Evolutionary conservation across 805 yeast genomes (phyloP).

Genomic region (Saturnispora quitensis): DNA sequence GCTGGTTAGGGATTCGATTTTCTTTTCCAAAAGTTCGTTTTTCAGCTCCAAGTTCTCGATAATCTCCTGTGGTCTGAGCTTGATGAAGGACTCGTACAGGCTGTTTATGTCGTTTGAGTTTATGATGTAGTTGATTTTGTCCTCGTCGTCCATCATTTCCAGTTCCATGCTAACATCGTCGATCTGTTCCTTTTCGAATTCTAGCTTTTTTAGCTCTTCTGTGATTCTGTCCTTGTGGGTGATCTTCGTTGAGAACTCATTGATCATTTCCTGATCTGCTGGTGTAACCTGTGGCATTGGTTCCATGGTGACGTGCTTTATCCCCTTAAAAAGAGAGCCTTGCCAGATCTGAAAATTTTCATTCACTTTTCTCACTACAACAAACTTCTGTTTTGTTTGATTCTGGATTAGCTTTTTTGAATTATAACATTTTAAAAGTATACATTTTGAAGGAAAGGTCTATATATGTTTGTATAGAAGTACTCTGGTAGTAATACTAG

Average conservation of each 20-base stretch:
- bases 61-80: slow-evolving; percentile 56
- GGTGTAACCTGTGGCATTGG: slow-evolving; percentile 57
- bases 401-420: background rate
- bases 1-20: slow-evolving; percentile 37
- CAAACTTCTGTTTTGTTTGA: too few species aligned
- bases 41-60: slow-evolving; percentile 60
- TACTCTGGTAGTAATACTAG: slow-evolving; percentile 6
- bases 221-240: slow-evolving; percentile 54
- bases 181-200: slow-evolving; percentile 73
- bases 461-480: slow-evolving; percentile 1
- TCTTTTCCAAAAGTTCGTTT: slow-evolving; percentile 40
- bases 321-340: background rate
- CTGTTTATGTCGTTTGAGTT: slow-evolving; percentile 41
- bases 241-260: slow-evolving; percentile 77
- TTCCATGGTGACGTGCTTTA: slow-evolving; percentile 19
- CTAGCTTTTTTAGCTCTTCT: slow-evolving; percentile 37
- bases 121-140: slow-evolving; percentile 60
- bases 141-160: slow-evolving; percentile 76
- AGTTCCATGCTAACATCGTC: slow-evolving; percentile 81
- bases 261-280: slow-evolving; percentile 86
- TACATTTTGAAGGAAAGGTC: slow-evolving; percentile 1
- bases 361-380: background rate
- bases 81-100: slow-evolving; percentile 74
- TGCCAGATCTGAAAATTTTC: background rate
- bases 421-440: background rate